Evolutionary conservation across 2,329 filamentous ascomycete species (phyloP).

Genomic region (Fusarium floridanum): DNA sequence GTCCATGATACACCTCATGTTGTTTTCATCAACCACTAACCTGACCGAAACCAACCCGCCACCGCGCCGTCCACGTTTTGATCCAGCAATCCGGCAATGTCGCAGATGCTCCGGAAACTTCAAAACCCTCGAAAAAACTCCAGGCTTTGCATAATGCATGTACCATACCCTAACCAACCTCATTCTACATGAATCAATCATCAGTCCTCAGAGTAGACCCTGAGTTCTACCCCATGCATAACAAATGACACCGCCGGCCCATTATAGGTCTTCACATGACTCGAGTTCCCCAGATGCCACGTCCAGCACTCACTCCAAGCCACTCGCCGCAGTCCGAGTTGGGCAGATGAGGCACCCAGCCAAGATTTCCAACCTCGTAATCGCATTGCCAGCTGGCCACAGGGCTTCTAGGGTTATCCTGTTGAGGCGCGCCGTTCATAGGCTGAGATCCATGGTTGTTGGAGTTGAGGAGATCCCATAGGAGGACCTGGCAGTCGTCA

Average conservation of each 20-base stretch:
- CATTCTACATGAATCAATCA: slow-evolving; percentile 43
- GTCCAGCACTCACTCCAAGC: slow-evolving; percentile 84
- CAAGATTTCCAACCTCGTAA: slow-evolving; percentile 87
- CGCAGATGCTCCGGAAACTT: slow-evolving; percentile 40
- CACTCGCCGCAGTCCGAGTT: slow-evolving; percentile 82
- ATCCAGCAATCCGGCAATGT: slow-evolving; percentile 35
- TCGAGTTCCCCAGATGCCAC: slow-evolving; percentile 83
- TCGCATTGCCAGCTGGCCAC: slow-evolving; percentile 87
- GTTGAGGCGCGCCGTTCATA: slow-evolving; percentile 63
- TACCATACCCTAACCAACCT: slow-evolving; percentile 40
- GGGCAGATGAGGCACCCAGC: slow-evolving; percentile 82
- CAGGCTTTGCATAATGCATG: slow-evolving; percentile 46
- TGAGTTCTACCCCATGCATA: slow-evolving; percentile 10
- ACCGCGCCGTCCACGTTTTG: slow-evolving; percentile 33
- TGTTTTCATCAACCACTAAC: slow-evolving; percentile 31
- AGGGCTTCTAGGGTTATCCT: slow-evolving; percentile 74
- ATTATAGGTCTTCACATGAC: slow-evolving; percentile 47
- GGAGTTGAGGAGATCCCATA: slow-evolving; percentile 90
- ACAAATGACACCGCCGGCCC: slow-evolving; percentile 32
- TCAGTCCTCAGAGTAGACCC: slow-evolving; percentile 16
- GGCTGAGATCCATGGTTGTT: slow-evolving; percentile 57
- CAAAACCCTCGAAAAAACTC: slow-evolving; percentile 42
- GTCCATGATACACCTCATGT: slow-evolving; percentile 29
- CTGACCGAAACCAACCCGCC: slow-evolving; percentile 24
- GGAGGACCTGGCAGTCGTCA: slow-evolving; percentile 90